Percentiles rank a stretch among this genome's conserved stretches.
These are phyloP conservation scores for Zasmidium cellare DNA, from an alignment of 2,329 filamentous ascomycete genomes.

Conservation along the genomic window DNA sequence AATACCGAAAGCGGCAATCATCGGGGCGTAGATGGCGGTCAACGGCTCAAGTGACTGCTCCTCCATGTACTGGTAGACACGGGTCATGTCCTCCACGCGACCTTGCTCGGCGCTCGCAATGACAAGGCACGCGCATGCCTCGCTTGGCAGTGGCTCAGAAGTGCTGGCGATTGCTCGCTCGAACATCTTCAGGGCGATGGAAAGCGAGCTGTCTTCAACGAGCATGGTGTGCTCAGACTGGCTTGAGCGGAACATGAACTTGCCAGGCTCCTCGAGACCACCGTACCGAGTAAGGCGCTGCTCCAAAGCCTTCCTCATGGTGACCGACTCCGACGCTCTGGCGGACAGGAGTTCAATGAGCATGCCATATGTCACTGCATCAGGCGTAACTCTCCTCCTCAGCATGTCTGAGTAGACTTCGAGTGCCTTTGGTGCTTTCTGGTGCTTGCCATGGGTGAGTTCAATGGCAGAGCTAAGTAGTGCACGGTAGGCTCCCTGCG, in stretches of 20 bases:
- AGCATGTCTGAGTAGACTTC: slow-evolving; percentile 98
- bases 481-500: slow-evolving; percentile 86
- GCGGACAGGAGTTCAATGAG: slow-evolving; percentile 79
- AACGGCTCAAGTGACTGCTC: slow-evolving; percentile 70
- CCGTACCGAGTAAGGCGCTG: slow-evolving; percentile 82
- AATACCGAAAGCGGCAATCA: slow-evolving; percentile 91
- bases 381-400: slow-evolving; percentile 75
- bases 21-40: slow-evolving; percentile 80
- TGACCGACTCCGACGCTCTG: slow-evolving; percentile 75
- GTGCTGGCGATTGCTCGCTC: slow-evolving; percentile 67
- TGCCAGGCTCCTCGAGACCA: slow-evolving; percentile 78
- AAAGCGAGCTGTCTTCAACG: slow-evolving; percentile 81
- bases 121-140: slow-evolving; percentile 83
- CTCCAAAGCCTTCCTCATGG: slow-evolving; percentile 71
- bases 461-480: slow-evolving; percentile 82
- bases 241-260: slow-evolving; percentile 85
- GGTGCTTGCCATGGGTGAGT: slow-evolving; percentile 74
- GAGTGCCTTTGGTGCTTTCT: slow-evolving; percentile 85
- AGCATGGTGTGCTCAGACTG: slow-evolving; percentile 85
- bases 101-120: slow-evolving; percentile 82
- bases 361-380: slow-evolving; percentile 84
- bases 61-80: slow-evolving; percentile 91
- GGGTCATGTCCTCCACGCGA: slow-evolving; percentile 83
- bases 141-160: slow-evolving; percentile 68
- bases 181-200: slow-evolving; percentile 83